Evolutionary conservation across 2,329 filamentous ascomycete genomes (phyloP).

Genomic region (Chalaropsis thielavioides): DNA sequence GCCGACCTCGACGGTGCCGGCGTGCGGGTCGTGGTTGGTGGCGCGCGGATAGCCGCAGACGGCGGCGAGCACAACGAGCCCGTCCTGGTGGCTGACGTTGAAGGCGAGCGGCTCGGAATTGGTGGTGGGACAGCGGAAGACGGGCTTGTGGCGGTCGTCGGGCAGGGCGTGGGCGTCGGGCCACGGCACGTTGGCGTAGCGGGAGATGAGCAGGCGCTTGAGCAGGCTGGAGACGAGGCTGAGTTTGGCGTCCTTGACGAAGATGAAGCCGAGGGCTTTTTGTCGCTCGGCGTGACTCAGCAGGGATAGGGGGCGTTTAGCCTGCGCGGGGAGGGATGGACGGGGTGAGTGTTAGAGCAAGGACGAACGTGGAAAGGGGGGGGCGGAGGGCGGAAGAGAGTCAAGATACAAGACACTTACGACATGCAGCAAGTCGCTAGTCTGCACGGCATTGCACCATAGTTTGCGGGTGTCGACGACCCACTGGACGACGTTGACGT

Average conservation of each 20-base stretch:
- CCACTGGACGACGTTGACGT: slow-evolving; percentile 38
- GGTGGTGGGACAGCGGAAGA: slow-evolving; percentile 34
- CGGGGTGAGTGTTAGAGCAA: background rate
- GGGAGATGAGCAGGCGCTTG: slow-evolving; percentile 55
- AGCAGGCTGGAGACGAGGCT: slow-evolving; percentile 56
- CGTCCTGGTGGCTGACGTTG: slow-evolving; percentile 68
- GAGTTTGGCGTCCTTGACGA: slow-evolving; percentile 60
- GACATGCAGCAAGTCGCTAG: slow-evolving; percentile 32
- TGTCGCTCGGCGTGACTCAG: slow-evolving; percentile 41
- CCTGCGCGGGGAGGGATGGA: slow-evolving; percentile 29
- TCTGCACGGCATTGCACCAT: slow-evolving; percentile 39
- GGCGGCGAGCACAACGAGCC: slow-evolving; percentile 54
- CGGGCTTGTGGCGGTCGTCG: slow-evolving; percentile 40
- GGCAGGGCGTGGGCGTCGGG: slow-evolving; percentile 40
- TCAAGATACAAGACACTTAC: slow-evolving; percentile 26
- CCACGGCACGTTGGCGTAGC: slow-evolving; percentile 47
- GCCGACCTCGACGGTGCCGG: slow-evolving; percentile 38
- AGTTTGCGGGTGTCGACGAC: slow-evolving; percentile 45
- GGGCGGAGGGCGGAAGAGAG: background rate
- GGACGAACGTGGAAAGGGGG: background rate
- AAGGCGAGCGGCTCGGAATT: slow-evolving; percentile 42
- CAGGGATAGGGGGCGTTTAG: slow-evolving; percentile 38
- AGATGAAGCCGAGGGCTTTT: slow-evolving; percentile 45
- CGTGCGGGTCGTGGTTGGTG: slow-evolving; percentile 11
- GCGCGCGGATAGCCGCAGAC: slow-evolving; percentile 24